phyloP scores from a whole-genome alignment of 2,329 filamentous ascomycete species.

The Alternaria sp. region DNA sequence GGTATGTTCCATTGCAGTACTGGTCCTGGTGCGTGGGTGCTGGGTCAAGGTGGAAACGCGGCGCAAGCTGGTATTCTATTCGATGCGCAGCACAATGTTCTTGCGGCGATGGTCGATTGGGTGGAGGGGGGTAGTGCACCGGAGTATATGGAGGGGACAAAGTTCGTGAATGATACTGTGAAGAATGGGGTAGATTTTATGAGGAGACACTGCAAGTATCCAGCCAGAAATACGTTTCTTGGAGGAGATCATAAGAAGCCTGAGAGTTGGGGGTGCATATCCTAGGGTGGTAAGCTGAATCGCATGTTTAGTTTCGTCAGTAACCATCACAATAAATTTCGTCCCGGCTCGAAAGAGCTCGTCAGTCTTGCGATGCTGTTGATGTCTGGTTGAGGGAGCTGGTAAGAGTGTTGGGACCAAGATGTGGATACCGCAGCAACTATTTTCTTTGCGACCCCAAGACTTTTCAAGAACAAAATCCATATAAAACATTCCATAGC shows the following conservation, averaged over 20 bases:
- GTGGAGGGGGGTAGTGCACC: slow-evolving; percentile 53
- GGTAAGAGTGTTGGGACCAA: no score
- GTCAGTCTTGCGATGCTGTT: no score
- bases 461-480: no score
- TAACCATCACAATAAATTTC: no score
- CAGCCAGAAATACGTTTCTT: slow-evolving; percentile 11
- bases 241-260: slow-evolving; percentile 40
- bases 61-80: slow-evolving; percentile 28
- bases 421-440: no score
- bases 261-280: slow-evolving; percentile 27
- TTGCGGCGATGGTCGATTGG: slow-evolving; percentile 57
- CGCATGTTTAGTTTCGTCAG: no score
- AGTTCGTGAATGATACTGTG: slow-evolving; percentile 50
- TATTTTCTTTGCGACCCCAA: no score
- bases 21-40: slow-evolving; percentile 55
- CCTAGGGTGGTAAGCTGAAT: neutral
- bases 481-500: neutral
- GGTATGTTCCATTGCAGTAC: slow-evolving; percentile 62
- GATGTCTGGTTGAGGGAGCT: no score
- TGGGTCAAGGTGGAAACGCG: slow-evolving; percentile 37
- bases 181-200: slow-evolving; percentile 54
- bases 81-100: slow-evolving; percentile 25
- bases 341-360: no score
- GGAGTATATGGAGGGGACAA: slow-evolving; percentile 40
- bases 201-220: slow-evolving; percentile 56